phyloP scores from a whole-genome alignment of 2,329 filamentous ascomycete genomes.

The Aureobasidium sp. region DNA sequence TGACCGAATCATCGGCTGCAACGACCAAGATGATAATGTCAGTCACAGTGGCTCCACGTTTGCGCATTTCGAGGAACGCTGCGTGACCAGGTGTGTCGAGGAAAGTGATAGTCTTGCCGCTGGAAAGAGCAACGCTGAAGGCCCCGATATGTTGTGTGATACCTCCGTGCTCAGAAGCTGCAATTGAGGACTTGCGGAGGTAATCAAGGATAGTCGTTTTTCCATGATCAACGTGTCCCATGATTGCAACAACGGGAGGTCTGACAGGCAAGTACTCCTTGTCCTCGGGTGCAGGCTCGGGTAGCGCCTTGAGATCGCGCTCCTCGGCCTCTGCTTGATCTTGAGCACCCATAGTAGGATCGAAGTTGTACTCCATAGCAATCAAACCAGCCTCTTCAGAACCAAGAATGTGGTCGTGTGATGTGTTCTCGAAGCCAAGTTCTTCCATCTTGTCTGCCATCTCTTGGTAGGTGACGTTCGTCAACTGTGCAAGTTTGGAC shows the following conservation, averaged over 20 bases:
- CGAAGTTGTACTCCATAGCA: slow-evolving; percentile 85
- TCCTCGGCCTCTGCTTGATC: slow-evolving; percentile 50
- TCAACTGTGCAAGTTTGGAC: slow-evolving; percentile 65
- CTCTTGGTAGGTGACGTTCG: slow-evolving; percentile 60
- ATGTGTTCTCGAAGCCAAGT: slow-evolving; percentile 82
- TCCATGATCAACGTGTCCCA: slow-evolving; percentile 98
- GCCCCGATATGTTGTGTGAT: slow-evolving; percentile 99
- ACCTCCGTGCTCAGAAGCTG: slow-evolving; percentile 83
- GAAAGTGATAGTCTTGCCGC: slow-evolving; percentile 88
- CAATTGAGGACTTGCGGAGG: slow-evolving; percentile 85
- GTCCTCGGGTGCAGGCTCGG: slow-evolving; percentile 53
- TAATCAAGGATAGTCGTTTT: slow-evolving; percentile 96
- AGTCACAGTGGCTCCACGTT: slow-evolving; percentile 89
- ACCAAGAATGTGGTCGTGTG: slow-evolving; percentile 76
- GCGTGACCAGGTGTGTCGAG: slow-evolving; percentile 94
- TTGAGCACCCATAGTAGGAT: slow-evolving; percentile 55
- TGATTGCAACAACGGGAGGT: slow-evolving; percentile 94
- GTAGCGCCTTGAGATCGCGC: slow-evolving; percentile 58
- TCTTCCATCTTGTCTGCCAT: slow-evolving; percentile 71
- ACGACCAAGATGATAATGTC: slow-evolving; percentile 96
- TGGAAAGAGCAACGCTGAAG: slow-evolving; percentile 77
- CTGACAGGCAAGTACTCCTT: slow-evolving; percentile 58
- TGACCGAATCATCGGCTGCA: slow-evolving; percentile 93
- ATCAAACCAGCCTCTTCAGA: slow-evolving; percentile 85
- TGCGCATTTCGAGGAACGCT: slow-evolving; percentile 91